Evolutionary conservation across 257 asterid species (phyloP).

Genomic region (Datura wrightii): DNA sequence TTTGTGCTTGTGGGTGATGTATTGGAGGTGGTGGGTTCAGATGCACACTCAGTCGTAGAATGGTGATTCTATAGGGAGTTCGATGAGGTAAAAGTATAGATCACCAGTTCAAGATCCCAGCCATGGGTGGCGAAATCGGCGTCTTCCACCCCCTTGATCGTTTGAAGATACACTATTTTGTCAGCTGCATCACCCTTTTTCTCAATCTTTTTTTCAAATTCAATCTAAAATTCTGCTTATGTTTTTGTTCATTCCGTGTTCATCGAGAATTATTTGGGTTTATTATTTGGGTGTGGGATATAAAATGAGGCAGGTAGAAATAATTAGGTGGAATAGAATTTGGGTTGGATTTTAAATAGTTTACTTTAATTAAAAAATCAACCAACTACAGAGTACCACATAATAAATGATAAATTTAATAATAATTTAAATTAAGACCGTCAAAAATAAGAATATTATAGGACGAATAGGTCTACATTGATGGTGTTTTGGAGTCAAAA

Average conservation of each 20-base stretch:
- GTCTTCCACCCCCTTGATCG: slow-evolving; percentile 86
- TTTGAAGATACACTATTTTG: slow-evolving; percentile 85
- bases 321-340: no score
- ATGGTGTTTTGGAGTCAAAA: no score
- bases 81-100: slow-evolving; percentile 65
- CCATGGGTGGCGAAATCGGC: slow-evolving; percentile 81
- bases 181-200: slow-evolving; percentile 82
- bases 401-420: no score
- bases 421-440: no score
- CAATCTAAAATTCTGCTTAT: not conserved
- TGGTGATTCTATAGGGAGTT: slow-evolving; percentile 32
- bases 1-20: not conserved
- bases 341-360: no score
- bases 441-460: no score
- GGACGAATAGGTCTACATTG: no score
- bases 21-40: slow-evolving; percentile 9
- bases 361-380: no score
- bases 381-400: no score
- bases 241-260: not conserved
- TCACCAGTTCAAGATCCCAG: slow-evolving; percentile 92
- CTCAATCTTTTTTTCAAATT: no score
- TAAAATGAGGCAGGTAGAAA: no score
- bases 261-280: not conserved
- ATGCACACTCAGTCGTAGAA: slow-evolving; percentile 28
- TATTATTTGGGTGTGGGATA: no score